These are phyloP conservation scores for Papiliotrema flavescens DNA, from an alignment of 1,284 basidiomycete genomes.

Conservation along the genomic window DNA sequence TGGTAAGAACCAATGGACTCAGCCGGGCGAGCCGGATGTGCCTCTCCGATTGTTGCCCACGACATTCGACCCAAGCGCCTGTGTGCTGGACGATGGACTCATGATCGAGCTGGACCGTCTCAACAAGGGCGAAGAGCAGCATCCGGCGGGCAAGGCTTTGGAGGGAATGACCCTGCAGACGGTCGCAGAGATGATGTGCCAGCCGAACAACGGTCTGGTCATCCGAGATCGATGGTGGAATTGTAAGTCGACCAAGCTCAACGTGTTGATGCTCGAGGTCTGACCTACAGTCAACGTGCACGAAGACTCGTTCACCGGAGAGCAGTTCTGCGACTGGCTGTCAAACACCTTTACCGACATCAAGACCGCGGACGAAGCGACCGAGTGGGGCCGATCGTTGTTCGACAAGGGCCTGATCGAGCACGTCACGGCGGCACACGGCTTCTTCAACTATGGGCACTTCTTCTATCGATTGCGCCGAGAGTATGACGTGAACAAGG, in stretches of 20 bases:
- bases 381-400: slow-evolving; percentile 71
- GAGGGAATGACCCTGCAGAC: slow-evolving; percentile 40
- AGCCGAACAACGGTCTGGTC: slow-evolving; percentile 42
- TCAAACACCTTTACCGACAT: slow-evolving; percentile 80
- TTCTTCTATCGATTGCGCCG: slow-evolving; percentile 78
- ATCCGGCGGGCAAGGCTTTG: slow-evolving; percentile 27
- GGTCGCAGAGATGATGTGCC: slow-evolving; percentile 43
- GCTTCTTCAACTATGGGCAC: slow-evolving; percentile 74
- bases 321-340: slow-evolving; percentile 81
- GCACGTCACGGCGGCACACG: slow-evolving; percentile 71
- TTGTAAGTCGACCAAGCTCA: slow-evolving; percentile 19
- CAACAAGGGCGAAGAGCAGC: slow-evolving; percentile 35
- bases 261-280: not conserved
- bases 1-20: slow-evolving; percentile 71
- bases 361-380: slow-evolving; percentile 68
- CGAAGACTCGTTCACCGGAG: slow-evolving; percentile 71
- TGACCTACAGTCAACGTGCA: slow-evolving; percentile 17
- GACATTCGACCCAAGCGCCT: slow-evolving; percentile 72
- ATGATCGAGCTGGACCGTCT: slow-evolving; percentile 75
- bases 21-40: slow-evolving; percentile 57
- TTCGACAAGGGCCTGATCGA: slow-evolving; percentile 74
- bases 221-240: slow-evolving; percentile 46
- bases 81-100: slow-evolving; percentile 69
- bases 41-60: slow-evolving; percentile 70
- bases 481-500: slow-evolving; percentile 55